phyloP scores from a whole-genome alignment of 495 filamentous ascomycete species.

The Penicillium flavigenum region DNA sequence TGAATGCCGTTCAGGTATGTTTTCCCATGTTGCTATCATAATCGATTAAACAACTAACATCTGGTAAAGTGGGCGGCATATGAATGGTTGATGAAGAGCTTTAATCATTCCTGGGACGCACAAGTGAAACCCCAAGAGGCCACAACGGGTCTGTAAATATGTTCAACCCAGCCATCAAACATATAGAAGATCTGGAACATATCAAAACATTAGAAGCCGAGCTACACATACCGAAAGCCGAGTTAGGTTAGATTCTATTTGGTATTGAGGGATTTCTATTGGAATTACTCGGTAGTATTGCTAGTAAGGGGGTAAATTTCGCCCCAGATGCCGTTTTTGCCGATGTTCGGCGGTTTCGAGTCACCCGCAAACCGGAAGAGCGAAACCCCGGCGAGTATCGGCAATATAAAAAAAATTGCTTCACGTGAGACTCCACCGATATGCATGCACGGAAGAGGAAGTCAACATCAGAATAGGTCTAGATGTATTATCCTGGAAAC shows the following conservation, averaged over 20 bases:
- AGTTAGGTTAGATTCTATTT: constrained; percentile 31
- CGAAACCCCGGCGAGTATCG: constrained; percentile 36
- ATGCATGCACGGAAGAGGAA: constrained; percentile 10
- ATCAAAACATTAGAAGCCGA: constrained; percentile 8
- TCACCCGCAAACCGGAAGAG: constrained; percentile 34
- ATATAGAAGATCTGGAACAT: constrained; percentile 8
- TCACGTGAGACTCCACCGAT: constrained; percentile 26
- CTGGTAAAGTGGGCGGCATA: constrained; percentile 72
- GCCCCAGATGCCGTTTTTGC: constrained; percentile 17
- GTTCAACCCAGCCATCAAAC: not conserved
- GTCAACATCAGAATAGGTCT: constrained; percentile 7
- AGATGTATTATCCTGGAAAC: constrained; percentile 6
- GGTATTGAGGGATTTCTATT: constrained; percentile 39
- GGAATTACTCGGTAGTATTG: constrained; percentile 27
- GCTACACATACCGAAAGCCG: constrained; percentile 23
- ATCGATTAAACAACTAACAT: constrained; percentile 9
- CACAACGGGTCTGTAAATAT: constrained; percentile 8
- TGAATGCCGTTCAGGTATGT: constrained; percentile 65
- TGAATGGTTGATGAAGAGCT: constrained; percentile 70
- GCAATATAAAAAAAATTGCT: constrained; percentile 30
- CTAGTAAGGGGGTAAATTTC: constrained; percentile 36
- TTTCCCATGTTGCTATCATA: not conserved
- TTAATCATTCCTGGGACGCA: constrained; percentile 22
- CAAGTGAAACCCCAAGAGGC: constrained; percentile 7
- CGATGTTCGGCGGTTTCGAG: constrained; percentile 36